Conservation (phyloP, 768 basidiomycete species). For the Rickenella mellea region DNA sequence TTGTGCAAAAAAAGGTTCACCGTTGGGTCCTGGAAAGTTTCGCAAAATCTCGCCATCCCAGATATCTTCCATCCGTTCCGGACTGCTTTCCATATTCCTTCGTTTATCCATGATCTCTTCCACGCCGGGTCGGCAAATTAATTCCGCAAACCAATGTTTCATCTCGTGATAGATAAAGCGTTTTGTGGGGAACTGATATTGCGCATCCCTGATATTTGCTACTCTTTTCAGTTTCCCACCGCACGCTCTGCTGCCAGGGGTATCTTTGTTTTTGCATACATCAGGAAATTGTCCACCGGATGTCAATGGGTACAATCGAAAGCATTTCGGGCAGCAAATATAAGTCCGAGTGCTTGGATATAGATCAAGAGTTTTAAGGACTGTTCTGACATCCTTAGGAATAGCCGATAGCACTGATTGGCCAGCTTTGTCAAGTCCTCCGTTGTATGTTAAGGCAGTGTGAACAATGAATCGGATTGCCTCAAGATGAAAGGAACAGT, state of each 20-base stretch:
- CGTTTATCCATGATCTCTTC: conserved; percentile 1
- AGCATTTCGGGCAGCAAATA: not conserved
- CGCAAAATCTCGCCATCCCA: conserved; percentile 4
- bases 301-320: not conserved
- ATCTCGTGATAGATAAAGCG: conserved; percentile 1
- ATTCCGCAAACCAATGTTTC: not conserved
- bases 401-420: too few species aligned
- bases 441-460: too few species aligned
- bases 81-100: not conserved
- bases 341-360: not conserved
- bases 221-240: not conserved
- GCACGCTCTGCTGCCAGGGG: not conserved
- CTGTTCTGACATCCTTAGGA: not conserved
- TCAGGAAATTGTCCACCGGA: not conserved
- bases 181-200: not conserved
- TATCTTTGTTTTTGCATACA: not conserved
- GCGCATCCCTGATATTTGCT: not conserved
- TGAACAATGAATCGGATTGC: too few species aligned
- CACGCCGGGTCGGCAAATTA: conserved; percentile 3
- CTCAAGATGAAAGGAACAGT: too few species aligned
- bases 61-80: conserved; percentile 1
- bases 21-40: conserved; percentile 2
- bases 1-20: conserved; percentile 1
- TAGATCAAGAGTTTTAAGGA: not conserved
- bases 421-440: too few species aligned